A percentile compares a stretch with the other conserved stretches of the same genome.
Conservation (phyloP, 2,329 filamentous ascomycete species). For the Phoma sp. region DNA sequence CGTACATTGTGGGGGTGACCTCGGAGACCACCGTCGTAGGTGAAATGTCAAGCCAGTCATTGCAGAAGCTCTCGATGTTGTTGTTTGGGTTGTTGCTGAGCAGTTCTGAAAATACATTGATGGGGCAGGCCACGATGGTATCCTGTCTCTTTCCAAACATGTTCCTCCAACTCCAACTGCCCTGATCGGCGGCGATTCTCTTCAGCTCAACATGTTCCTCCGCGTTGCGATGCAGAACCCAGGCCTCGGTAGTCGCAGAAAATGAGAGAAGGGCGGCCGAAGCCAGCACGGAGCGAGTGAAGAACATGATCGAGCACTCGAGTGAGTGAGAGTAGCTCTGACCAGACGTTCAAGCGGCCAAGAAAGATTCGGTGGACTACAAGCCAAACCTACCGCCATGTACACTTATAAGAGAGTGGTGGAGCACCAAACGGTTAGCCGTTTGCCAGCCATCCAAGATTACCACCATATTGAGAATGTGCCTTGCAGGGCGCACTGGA, state of each 20-base stretch:
- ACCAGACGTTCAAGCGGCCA: constrained; percentile 29
- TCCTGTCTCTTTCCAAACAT: constrained; percentile 27
- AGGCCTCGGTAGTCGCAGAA: constrained; percentile 26
- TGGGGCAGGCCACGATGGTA: constrained; percentile 22
- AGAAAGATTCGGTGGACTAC: constrained; percentile 19
- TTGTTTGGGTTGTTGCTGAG: constrained; percentile 20
- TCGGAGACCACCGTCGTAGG: constrained; percentile 32
- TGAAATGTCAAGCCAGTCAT: constrained; percentile 36
- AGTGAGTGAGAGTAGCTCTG: constrained; percentile 43
- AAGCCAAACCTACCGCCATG: constrained; percentile 23
- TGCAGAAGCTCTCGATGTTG: constrained; percentile 36
- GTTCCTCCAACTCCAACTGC: constrained; percentile 17
- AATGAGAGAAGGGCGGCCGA: constrained; percentile 42
- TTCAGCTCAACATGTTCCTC: constrained; percentile 15
- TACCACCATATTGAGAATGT: constrained; percentile 40
- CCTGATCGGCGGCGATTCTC: constrained; percentile 1
- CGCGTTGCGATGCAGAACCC: constrained; percentile 25
- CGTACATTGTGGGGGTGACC: constrained; percentile 36
- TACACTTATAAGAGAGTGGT: constrained; percentile 37
- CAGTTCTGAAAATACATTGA: constrained; percentile 26
- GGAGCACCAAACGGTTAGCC: constrained; percentile 17
- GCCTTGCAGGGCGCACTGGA: constrained; percentile 45
- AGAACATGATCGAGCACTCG: constrained; percentile 46
- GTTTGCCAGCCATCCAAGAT: constrained; percentile 39
- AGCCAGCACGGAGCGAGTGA: constrained; percentile 42